A percentile compares a stretch with the other conserved stretches of the same genome.
These are phyloP conservation scores for Echinosophora koreensis DNA, from an alignment of 306 rosid genomes.

Conservation along the genomic window DNA sequence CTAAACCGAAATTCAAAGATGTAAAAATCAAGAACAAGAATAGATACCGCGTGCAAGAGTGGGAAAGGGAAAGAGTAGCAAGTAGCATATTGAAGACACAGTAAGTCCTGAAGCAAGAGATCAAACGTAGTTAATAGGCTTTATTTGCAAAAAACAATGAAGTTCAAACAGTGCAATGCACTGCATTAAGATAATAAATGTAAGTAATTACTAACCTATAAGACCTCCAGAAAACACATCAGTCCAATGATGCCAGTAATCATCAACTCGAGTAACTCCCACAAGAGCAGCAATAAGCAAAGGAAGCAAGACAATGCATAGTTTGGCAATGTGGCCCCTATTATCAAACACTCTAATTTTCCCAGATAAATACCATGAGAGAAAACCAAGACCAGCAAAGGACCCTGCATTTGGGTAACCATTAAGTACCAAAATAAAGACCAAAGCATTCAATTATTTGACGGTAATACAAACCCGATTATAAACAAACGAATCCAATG, in stretches of 20 bases:
- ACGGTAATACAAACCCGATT: not conserved
- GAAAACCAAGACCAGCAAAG: slow-evolving; percentile 69
- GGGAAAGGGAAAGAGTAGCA: slow-evolving; percentile 65
- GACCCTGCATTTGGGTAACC: slow-evolving; percentile 55
- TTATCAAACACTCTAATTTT: slow-evolving; percentile 63
- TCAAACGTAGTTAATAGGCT: not conserved
- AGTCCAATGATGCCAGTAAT: slow-evolving; percentile 74
- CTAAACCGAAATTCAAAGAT: not conserved
- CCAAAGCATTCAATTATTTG: not conserved
- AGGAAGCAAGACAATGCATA: slow-evolving; percentile 59
- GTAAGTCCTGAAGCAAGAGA: slow-evolving; percentile 52
- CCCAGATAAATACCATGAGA: slow-evolving; percentile 65
- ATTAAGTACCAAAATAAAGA: slow-evolving; percentile 33
- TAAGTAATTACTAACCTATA: slow-evolving; percentile 45
- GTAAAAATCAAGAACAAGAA: not conserved
- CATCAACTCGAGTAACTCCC: slow-evolving; percentile 61
- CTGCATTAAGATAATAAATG: not conserved
- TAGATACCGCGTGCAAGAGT: slow-evolving; percentile 44
- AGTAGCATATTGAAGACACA: slow-evolving; percentile 52
- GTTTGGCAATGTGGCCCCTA: slow-evolving; percentile 57
- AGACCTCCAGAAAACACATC: slow-evolving; percentile 63
- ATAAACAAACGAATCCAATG: not conserved
- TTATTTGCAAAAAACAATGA: not conserved
- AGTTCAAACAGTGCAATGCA: not conserved
- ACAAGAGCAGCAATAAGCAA: slow-evolving; percentile 58